Evolutionary conservation across 768 basidiomycete genomes (phyloP), one percentile per base, ranked within the genome.

Genomic region (Suillus hirtellus): DNA sequence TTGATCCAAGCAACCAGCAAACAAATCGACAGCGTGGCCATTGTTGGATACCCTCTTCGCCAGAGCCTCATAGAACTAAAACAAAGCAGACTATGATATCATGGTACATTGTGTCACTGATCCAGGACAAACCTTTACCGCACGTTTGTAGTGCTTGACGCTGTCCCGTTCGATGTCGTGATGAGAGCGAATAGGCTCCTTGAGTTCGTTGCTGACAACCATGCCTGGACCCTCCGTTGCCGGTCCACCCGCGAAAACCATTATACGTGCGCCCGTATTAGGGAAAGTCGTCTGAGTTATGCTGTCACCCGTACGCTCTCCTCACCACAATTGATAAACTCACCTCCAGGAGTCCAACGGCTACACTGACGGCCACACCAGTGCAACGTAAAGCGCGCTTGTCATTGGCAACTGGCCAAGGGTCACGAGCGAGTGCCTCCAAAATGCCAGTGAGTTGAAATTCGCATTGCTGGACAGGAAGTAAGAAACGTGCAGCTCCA

Each of bases 111-210:
- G 17, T 24, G 17, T 46, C 17, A 1, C 15, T 17, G 60, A 31
- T 19, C 1, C 59, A 40, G 21, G 11, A 69, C 81, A 58, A 65
- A 96, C 96, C 88, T 99, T 99, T 66, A 88, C 86, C 15, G 97
- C 95, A 52, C 95, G 89, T 79, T 98, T 99, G 81, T 90, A 99
- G 73, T 99, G 95, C 77, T 98, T 99, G 50, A 90, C 96, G 65
- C 87, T 91, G 75, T 99, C 97, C 21, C 95, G 84, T 71, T 99
- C 97, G 70, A 99, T 99, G 71, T 99, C 97, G 78, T 99, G 96
- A 74, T 99, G 97, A 9, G 95, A 97, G 60, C 97, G 90, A 66
- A 99, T 99, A 2, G 96, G 95, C 71, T 99, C 97, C 78, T 93
- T 92, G 62, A 99, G 81, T 77, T 99, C 96, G 67, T 93, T 93